These are phyloP conservation scores for Rutstroemia sp. DNA, from an alignment of 2,329 filamentous ascomycete species.

Conservation along the genomic window DNA sequence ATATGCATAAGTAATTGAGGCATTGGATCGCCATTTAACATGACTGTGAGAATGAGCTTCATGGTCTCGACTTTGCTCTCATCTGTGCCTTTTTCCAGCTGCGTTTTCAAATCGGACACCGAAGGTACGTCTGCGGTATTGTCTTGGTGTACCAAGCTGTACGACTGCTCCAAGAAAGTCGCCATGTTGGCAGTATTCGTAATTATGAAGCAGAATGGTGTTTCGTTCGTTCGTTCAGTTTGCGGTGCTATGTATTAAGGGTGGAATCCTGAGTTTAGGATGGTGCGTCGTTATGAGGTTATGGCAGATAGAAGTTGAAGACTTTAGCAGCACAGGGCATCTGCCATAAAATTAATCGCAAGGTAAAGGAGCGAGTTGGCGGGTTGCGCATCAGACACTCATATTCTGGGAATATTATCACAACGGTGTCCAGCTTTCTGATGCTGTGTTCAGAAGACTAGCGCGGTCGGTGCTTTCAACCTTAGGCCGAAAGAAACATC, in stretches of 20 bases:
- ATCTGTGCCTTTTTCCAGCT: slow-evolving; percentile 90
- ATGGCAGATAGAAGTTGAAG: slow-evolving; percentile 10
- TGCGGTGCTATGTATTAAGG: slow-evolving; percentile 2
- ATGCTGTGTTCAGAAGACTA: slow-evolving; percentile 10
- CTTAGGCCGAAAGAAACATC: slow-evolving; percentile 2
- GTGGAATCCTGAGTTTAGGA: slow-evolving; percentile 12
- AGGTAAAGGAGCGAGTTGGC: slow-evolving; percentile 13
- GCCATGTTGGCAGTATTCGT: slow-evolving; percentile 60
- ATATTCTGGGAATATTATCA: slow-evolving; percentile 8
- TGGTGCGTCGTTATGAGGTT: slow-evolving; percentile 12
- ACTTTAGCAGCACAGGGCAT: slow-evolving; percentile 5
- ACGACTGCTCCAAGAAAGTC: slow-evolving; percentile 87
- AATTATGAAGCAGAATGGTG: slow-evolving; percentile 15
- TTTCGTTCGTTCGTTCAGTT: slow-evolving; percentile 16
- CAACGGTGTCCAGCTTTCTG: slow-evolving; percentile 10
- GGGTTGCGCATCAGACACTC: slow-evolving; percentile 20
- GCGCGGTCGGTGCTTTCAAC: slow-evolving; percentile 6
- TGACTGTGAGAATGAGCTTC: slow-evolving; percentile 92
- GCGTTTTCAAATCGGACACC: slow-evolving; percentile 82
- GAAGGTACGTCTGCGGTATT: slow-evolving; percentile 89
- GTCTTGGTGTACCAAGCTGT: slow-evolving; percentile 96
- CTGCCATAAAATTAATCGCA: slow-evolving; percentile 15
- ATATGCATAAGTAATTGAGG: slow-evolving; percentile 97
- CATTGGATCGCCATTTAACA: slow-evolving; percentile 98
- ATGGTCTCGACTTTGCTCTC: slow-evolving; percentile 91